Conservation (phyloP, 495 filamentous ascomycete species). For the Melanomma pulvis-pyrius region DNA sequence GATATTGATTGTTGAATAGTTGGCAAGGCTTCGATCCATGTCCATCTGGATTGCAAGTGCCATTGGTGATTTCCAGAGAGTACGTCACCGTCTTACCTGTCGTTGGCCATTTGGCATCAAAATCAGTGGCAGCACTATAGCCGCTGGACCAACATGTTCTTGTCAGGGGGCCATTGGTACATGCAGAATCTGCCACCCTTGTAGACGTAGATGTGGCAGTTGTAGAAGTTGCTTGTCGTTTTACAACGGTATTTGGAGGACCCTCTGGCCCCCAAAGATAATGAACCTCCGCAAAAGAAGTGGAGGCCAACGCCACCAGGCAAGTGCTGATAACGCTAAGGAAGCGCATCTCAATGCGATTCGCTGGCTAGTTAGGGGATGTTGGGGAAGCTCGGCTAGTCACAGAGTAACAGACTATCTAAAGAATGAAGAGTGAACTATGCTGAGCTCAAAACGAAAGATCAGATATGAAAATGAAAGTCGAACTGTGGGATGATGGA, state of each 20-base stretch:
- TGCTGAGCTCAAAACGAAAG: not conserved
- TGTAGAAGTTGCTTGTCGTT: conserved; percentile 19
- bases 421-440: conserved; percentile 1
- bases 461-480: not conserved
- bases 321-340: conserved; percentile 11
- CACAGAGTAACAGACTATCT: not conserved
- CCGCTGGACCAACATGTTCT: conserved; percentile 39
- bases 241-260: not conserved
- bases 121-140: conserved; percentile 39
- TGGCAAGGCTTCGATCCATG: conserved; percentile 26
- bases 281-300: conserved; percentile 27
- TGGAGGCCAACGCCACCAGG: conserved; percentile 28
- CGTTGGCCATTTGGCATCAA: conserved; percentile 40
- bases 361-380: not conserved
- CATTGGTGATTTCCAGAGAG: conserved; percentile 33
- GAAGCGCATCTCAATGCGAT: conserved; percentile 19
- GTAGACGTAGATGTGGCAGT: conserved; percentile 21
- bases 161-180: conserved; percentile 35
- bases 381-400: not conserved
- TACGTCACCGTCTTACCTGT: conserved; percentile 36
- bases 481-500: not conserved
- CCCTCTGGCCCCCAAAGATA: conserved; percentile 31
- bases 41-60: conserved; percentile 40
- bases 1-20: conserved; percentile 44
- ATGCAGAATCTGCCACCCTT: conserved; percentile 34